These are phyloP conservation scores for Pythium brachiatum DNA, from an alignment of 352 stramenopile species.

Conservation along the genomic window DNA sequence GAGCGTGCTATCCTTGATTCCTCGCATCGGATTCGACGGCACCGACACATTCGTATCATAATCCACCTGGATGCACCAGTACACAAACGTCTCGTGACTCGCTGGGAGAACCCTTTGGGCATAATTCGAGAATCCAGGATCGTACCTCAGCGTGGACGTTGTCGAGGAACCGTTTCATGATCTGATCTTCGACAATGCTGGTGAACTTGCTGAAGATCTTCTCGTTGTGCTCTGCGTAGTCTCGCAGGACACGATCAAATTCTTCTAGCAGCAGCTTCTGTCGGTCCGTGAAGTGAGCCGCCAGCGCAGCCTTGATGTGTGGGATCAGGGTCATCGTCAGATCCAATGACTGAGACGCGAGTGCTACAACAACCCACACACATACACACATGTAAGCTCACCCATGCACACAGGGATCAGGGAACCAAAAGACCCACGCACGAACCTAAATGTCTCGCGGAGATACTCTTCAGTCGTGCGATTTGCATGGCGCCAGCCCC, in stretches of 20 bases:
- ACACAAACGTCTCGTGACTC: too few species aligned
- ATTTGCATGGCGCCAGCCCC: slow-evolving; percentile 95
- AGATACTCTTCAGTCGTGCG: slow-evolving; percentile 96
- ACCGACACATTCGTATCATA: slow-evolving; percentile 67
- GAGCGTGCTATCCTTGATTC: slow-evolving; percentile 92
- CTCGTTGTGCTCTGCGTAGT: slow-evolving; percentile 96
- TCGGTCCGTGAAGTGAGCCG: slow-evolving; percentile 92
- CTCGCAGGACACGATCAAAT: slow-evolving; percentile 93
- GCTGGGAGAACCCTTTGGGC: too few species aligned
- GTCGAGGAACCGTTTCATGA: slow-evolving; percentile 92
- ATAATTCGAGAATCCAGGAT: slow-evolving; percentile 14
- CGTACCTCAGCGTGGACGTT: slow-evolving; percentile 65
- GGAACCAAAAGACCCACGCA: neutral
- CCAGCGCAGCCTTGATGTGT: slow-evolving; percentile 94
- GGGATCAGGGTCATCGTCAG: slow-evolving; percentile 93
- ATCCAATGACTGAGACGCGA: slow-evolving; percentile 95
- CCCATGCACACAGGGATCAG: neutral
- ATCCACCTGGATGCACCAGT: slow-evolving; percentile 57
- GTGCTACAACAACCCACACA: slow-evolving; percentile 39
- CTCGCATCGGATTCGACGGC: slow-evolving; percentile 86
- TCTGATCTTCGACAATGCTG: slow-evolving; percentile 95
- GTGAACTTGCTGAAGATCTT: slow-evolving; percentile 98
- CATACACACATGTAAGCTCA: neutral
- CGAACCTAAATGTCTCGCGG: slow-evolving; percentile 91
- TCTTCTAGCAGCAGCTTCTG: slow-evolving; percentile 96